Base-by-base conservation (phyloP, 768 basidiomycete genomes). In the Lyophyllum decastes region DNA sequence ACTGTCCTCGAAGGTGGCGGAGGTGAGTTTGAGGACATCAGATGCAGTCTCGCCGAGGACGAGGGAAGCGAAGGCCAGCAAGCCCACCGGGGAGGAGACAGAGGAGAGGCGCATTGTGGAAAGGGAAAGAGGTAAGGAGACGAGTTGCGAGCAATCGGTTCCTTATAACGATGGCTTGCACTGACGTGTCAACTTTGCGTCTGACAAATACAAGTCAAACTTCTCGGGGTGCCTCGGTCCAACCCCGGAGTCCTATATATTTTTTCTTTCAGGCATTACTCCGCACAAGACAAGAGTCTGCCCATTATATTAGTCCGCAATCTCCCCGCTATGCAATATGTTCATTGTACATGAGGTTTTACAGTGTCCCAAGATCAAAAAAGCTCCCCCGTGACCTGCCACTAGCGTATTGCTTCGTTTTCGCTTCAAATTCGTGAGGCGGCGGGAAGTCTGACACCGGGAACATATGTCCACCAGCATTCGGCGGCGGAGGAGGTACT, bases 11-110 rank as follows among this genome's bases (percentile, higher is more conserved):
- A 97, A 95, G 66, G 79, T 85, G 61, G 78, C 72, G 43, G 85
- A 73, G 26, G 85, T 92, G 59, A 98, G 77, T 70, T 78, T 88
- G 48, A 94, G 60, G 61, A 99, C 95, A 72, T 98, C 96, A 2
- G 90, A 90, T 25, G 84, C 77, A 12, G 71, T 77, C 40, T 84
- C 84, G 54, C 83, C 87, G 56, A 78, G 66, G 63, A 79, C 84
- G 69, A 80, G 67, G 52, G 86, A 75, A 56, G 79, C 76, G 41
- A 79, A 68, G 50, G 78, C 80, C 58, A 88, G 70, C 55, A 85
- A 73, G 59, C 83, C 82, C 26, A 78, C 78, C 54, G 84, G 77
- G 43, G 82, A 54, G 24, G 76, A 54, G 81, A 72, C 72, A 60
- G 85, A 71, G 45, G 79, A 76, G 73, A 88, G 72, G 75, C 89